Evolutionary conservation across 2,329 filamentous ascomycete genomes (phyloP), one percentile per base, ranked within the genome.

Genomic region (Aspergillus sp.): DNA sequence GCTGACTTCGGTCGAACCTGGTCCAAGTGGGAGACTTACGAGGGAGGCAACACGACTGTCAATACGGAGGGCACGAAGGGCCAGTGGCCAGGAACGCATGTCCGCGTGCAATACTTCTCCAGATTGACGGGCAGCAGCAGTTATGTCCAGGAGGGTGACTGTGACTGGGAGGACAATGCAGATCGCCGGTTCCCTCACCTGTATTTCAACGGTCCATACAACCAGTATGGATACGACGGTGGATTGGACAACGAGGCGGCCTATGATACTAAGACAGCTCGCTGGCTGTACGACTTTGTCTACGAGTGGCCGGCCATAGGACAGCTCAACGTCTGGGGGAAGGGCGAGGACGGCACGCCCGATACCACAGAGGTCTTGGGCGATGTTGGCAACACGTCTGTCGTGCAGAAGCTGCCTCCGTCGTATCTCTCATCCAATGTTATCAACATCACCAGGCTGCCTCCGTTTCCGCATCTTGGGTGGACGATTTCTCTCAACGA

Each of bases 261-360:
- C 27, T 31, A 31, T 3, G 27, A 31, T 1, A 75, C 19, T 77
- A 83, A 44, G 74, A 77, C 31, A 71, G 72, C 19, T 77, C 71
- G 74, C 3, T 89, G 87, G 87, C 73, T 77, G 19, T 84, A 82
- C 63, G 78, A 84, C 60, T 84, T 87, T 31, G 27, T 31, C 8
- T 31, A 58, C 82, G 87, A 79, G 77, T 80, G 3, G 86, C 86
- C 86, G 6, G 81, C 82, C 4, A 73, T 81, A 47, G 81, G 85
- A 55, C 85, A 88, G 64, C 73, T 88, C 57, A 89, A 88, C 62
- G 78, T 87, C 6, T 89, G 87, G 86, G 87, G 86, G 51, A 84
- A 87, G 68, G 86, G 88, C 64, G 80, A 81, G 0, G 81, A 87
- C 69, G 84, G 85, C n/a, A 74, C 82, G 63, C 85, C 86, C 0